phyloP scores from a whole-genome alignment of 2,329 filamentous ascomycete genomes.

The Sordariomycetes sp. region DNA sequence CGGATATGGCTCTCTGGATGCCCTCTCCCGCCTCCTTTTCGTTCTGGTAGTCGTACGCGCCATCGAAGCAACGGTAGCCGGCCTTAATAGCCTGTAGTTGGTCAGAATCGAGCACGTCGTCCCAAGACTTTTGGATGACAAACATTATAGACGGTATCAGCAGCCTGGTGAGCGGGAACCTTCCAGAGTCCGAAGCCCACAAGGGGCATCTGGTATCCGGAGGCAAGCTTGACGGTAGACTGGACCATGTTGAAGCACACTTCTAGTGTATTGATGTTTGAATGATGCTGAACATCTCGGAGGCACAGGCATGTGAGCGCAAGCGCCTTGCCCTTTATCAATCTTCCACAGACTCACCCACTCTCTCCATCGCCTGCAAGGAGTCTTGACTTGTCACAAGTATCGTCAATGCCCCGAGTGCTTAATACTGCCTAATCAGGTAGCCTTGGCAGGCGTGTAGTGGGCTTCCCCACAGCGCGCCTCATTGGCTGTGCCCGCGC shows the following conservation, averaged over 20 bases:
- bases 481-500: too few species aligned
- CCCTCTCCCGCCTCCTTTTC: slow-evolving; percentile 57
- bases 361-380: too few species aligned
- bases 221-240: slow-evolving; percentile 32
- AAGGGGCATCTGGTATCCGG: slow-evolving; percentile 44
- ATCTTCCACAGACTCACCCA: too few species aligned
- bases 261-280: too few species aligned
- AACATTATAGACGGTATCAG: slow-evolving; percentile 53
- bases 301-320: too few species aligned
- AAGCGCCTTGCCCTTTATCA: too few species aligned
- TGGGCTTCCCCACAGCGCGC: too few species aligned
- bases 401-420: too few species aligned
- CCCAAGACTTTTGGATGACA: neutral
- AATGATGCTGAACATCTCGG: too few species aligned
- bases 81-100: slow-evolving; percentile 36
- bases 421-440: too few species aligned
- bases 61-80: slow-evolving; percentile 43
- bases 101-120: neutral
- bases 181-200: slow-evolving; percentile 64
- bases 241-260: slow-evolving; percentile 17
- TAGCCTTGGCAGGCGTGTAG: too few species aligned
- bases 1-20: slow-evolving; percentile 44
- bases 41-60: slow-evolving; percentile 51
- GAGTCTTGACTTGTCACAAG: too few species aligned
- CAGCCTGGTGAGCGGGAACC: slow-evolving; percentile 34